Base-by-base conservation (phyloP, 148 eudicot genomes). In the Oxyria digyna region DNA sequence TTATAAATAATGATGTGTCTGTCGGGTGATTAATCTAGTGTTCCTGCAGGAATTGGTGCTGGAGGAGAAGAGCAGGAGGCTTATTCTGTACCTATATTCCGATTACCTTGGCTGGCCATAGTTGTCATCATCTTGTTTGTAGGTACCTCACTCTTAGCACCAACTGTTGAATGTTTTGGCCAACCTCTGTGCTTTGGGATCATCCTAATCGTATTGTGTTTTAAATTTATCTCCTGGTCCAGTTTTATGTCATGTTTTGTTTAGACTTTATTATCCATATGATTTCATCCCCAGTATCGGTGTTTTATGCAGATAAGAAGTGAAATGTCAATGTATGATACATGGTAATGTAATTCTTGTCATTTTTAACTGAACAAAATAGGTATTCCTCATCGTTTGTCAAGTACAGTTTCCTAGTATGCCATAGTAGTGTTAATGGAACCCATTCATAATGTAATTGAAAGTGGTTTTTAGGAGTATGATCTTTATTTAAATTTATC, bases 1-100 rank as follows among this genome's bases (percentile, higher is more conserved):
- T 50, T 20, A n/a, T 2, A 26, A 10, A 54, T 54, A 10, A 26
- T 54, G 26, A 48, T 48, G 6, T 48, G 57, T 50, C n/a, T 50
- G 26, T 21, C 57, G 20, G 57, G 59, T 63, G 12, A 63, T n/a
- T 13, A n/a, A 35, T 64, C 23, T 3, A 38, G 9, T 35, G 2
- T 26, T 41, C 3, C 45, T 66, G 69, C 85, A 95, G 99, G 96
- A 75, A 90, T 95, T 78, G 99, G 99, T 69, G 99, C 97, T 78
- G 99, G 99, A 85, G 99, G 99, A 50, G 99, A 95, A 85, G 93
- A 95, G 76, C 97, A 95, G 73, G 73, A 79, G 73, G 77, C 89
- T 55, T 79, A 88, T 69, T 80, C 96, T 45, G 88, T 95, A 76
- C 87, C 99, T 52, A 43, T 91, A 54, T 73, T 80, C 63, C 89